A percentile compares a stretch with the other conserved stretches of the same genome.
Evolutionary conservation across 2,329 filamentous ascomycete species (phyloP).

Genomic region (Clarireedia monteithiana): DNA sequence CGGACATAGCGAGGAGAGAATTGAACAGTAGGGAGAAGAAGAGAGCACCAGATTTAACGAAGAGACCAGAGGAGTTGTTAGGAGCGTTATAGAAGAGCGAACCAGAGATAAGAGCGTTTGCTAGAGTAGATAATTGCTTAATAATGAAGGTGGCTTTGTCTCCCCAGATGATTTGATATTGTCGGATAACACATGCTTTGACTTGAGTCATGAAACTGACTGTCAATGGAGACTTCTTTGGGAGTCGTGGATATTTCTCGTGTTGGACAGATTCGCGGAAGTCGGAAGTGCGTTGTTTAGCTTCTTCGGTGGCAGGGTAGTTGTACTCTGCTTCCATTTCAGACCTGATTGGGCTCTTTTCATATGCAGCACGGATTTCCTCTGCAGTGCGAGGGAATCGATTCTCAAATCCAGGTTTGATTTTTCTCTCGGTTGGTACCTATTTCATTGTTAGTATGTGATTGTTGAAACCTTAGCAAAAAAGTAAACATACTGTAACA

Average conservation of each 20-base stretch:
- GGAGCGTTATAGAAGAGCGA: slow-evolving; percentile 62
- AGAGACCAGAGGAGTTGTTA: slow-evolving; percentile 49
- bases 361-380: slow-evolving; percentile 41
- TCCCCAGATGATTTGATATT: slow-evolving; percentile 59
- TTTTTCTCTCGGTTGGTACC: slow-evolving; percentile 53
- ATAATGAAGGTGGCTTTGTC: slow-evolving; percentile 57
- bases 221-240: slow-evolving; percentile 47
- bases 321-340: slow-evolving; percentile 48
- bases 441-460: background rate
- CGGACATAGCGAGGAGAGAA: slow-evolving; percentile 53
- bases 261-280: slow-evolving; percentile 45
- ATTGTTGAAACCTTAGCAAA: background rate
- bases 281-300: slow-evolving; percentile 35
- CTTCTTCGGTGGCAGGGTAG: slow-evolving; percentile 44
- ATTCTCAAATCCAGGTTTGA: slow-evolving; percentile 37
- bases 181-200: slow-evolving; percentile 46
- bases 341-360: slow-evolving; percentile 41
- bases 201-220: slow-evolving; percentile 48
- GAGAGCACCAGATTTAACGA: slow-evolving; percentile 54
- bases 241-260: slow-evolving; percentile 48
- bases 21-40: slow-evolving; percentile 60
- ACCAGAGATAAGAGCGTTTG: slow-evolving; percentile 54
- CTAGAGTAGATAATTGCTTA: slow-evolving; percentile 49
- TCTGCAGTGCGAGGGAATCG: slow-evolving; percentile 39
- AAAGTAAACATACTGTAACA: slow-evolving; percentile 24